Conservation (phyloP, 2,329 filamentous ascomycete genomes). For the Magnaporthiopsis incrustans region DNA sequence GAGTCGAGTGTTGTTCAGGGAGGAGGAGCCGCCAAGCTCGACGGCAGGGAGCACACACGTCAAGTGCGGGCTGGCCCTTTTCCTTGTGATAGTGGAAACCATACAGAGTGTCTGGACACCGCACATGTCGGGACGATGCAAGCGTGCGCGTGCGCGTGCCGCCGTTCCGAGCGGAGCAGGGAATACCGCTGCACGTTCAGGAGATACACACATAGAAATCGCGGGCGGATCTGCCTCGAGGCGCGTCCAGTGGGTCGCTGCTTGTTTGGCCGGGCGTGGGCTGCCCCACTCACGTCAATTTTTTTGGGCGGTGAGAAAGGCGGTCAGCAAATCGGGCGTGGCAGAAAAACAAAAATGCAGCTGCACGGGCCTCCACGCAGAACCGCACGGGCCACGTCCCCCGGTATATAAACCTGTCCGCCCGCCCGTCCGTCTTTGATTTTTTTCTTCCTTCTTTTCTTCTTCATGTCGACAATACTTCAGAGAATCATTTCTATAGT, state of each 20-base stretch:
- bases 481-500: conserved; percentile 98
- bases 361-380: conserved; percentile 13
- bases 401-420: conserved; percentile 32
- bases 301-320: conserved; percentile 29
- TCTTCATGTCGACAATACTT: conserved; percentile 57
- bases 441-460: conserved; percentile 36
- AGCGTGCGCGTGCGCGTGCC: background rate
- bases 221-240: background rate
- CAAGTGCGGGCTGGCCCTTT: no score
- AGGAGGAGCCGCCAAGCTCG: no score
- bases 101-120: no score
- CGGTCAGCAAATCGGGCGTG: no score
- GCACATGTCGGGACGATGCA: no score
- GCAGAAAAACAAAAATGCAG: conserved; percentile 12
- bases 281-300: conserved; percentile 11
- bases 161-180: background rate
- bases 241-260: no score
- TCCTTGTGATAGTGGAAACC: background rate
- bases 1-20: no score
- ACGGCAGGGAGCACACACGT: background rate
- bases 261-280: no score
- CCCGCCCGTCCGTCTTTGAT: conserved; percentile 22
- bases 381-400: background rate
- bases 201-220: background rate
- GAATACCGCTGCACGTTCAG: no score